Conservation (phyloP, 495 filamentous ascomycete species). For the Podospora appendiculata region DNA sequence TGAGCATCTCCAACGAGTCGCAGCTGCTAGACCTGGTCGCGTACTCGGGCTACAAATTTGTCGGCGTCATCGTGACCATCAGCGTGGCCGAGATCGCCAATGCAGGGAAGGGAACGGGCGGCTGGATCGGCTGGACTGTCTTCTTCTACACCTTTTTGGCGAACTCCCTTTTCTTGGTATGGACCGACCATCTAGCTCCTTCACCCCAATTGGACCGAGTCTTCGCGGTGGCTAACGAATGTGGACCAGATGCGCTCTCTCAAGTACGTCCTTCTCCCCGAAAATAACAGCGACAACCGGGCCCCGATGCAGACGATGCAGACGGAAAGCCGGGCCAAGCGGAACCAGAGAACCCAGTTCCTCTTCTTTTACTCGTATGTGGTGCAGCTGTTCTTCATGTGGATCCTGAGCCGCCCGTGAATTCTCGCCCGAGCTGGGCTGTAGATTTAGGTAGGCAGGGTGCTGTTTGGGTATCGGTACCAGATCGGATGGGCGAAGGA, state of each 20-base stretch:
- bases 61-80: conserved; percentile 85
- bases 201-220: neutral
- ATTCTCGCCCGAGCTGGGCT: neutral
- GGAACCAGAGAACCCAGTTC: conserved; percentile 87
- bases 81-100: conserved; percentile 68
- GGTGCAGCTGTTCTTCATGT: conserved; percentile 92
- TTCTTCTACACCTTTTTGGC: conserved; percentile 88
- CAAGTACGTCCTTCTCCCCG: conserved; percentile 91
- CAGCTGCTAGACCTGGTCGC: conserved; percentile 90
- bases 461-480: neutral
- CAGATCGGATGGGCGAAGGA: neutral
- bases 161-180: conserved; percentile 92
- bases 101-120: conserved; percentile 68
- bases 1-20: conserved; percentile 78
- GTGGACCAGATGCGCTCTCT: conserved; percentile 75
- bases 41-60: conserved; percentile 98
- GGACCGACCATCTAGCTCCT: conserved; percentile 13
- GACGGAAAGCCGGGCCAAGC: conserved; percentile 62
- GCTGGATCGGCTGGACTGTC: conserved; percentile 80
- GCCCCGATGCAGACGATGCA: conserved; percentile 67
- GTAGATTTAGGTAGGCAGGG: too few species aligned
- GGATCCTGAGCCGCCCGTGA: conserved; percentile 59
- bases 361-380: conserved; percentile 92
- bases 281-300: conserved; percentile 58
- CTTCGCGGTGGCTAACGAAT: conserved; percentile 11